A percentile compares a stretch with the other conserved stretches of the same genome.
Conservation (phyloP, 257 asterid genomes). For the Rehmannia glutinosa region DNA sequence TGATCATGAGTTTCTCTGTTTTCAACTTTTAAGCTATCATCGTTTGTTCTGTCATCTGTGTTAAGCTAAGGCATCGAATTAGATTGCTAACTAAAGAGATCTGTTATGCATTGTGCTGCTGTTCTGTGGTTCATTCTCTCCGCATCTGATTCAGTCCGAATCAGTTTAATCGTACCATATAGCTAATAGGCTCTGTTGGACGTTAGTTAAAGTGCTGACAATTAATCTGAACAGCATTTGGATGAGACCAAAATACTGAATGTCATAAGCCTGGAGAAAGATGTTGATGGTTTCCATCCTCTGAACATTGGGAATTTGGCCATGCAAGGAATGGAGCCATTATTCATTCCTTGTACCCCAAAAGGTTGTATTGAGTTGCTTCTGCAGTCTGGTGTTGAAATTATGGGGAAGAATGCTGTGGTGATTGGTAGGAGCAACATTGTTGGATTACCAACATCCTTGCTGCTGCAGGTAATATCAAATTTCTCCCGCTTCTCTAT, state of each 20-base stretch:
- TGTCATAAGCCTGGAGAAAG: conserved; percentile 52
- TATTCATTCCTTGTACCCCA: conserved; percentile 69
- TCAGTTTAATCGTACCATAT: not conserved
- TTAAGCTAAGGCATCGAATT: no score
- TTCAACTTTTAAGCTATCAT: not conserved
- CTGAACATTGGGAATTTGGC: conserved; percentile 63
- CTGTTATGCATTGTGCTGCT: no score
- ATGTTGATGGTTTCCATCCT: conserved; percentile 75
- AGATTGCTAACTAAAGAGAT: no score
- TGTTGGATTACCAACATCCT: conserved; percentile 77
- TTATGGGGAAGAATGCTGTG: conserved; percentile 62
- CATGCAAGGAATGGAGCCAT: conserved; percentile 63
- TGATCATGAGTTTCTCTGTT: conserved; percentile 7
- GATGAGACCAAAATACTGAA: conserved; percentile 46
- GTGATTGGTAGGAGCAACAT: conserved; percentile 86
- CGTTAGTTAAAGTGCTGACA: conserved; percentile 26
- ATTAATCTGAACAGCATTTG: conserved; percentile 50
- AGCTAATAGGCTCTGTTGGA: not conserved
- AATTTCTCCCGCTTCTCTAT: not conserved
- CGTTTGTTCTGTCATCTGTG: no score
- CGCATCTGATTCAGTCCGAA: not conserved
- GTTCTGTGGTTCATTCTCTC: not conserved
- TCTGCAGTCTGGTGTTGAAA: conserved; percentile 52
- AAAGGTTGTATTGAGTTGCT: conserved; percentile 71
- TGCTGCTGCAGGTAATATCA: conserved; percentile 68